Evolutionary conservation across 148 eudicot genomes (phyloP).

Genomic region (Fagopyrum tataricum): DNA sequence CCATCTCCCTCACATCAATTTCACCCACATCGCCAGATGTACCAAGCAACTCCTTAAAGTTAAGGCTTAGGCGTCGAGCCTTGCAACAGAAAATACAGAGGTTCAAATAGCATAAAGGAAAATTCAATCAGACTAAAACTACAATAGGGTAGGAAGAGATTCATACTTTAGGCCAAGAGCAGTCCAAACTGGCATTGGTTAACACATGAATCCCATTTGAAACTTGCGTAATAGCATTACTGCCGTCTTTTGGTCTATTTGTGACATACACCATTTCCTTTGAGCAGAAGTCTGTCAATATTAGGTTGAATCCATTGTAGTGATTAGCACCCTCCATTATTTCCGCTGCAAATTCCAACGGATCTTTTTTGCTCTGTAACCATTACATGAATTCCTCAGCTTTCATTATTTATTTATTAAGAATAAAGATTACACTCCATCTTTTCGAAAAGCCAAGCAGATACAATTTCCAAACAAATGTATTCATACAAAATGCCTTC

Average conservation of each 20-base stretch:
- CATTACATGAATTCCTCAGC: neutral
- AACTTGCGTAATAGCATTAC: constrained; percentile 32
- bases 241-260: constrained; percentile 58
- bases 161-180: constrained; percentile 76
- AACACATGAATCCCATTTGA: constrained; percentile 72
- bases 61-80: constrained; percentile 50
- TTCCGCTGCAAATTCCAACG: constrained; percentile 58
- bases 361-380: constrained; percentile 51
- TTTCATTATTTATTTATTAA: neutral
- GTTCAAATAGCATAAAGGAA: neutral
- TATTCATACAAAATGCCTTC: neutral
- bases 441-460: neutral
- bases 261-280: constrained; percentile 69
- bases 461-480: neutral
- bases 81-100: constrained; percentile 17
- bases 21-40: constrained; percentile 14
- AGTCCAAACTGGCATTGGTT: constrained; percentile 71
- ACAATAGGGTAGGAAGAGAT: neutral
- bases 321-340: constrained; percentile 42
- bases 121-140: neutral
- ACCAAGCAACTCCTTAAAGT: constrained; percentile 39
- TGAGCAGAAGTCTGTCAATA: constrained; percentile 51
- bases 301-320: constrained; percentile 74
- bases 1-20: constrained; percentile 34
- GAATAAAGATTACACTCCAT: neutral